A percentile compares a stretch with the other conserved stretches of the same genome.
Evolutionary conservation across 1,139 yeast species (phyloP).

Genomic region (Pichia sorboxylosa): DNA sequence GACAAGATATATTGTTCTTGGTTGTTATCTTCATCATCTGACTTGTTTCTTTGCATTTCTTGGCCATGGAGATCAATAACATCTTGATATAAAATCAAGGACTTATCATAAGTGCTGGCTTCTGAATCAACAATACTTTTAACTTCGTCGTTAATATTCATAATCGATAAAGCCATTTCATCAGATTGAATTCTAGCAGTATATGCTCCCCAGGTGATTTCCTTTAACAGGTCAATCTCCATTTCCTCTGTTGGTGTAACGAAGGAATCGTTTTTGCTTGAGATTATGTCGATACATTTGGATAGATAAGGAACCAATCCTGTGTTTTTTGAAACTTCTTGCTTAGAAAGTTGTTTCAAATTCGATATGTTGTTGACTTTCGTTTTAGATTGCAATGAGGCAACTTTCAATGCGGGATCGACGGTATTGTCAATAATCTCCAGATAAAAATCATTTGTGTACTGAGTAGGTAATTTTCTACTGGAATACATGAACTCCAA

Average conservation of each 20-base stretch:
- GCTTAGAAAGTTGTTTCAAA: slow-evolving; percentile 37
- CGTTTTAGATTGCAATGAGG: slow-evolving; percentile 24
- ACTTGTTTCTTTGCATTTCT: slow-evolving; percentile 37
- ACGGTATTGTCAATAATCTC: slow-evolving; percentile 51
- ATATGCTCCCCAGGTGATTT: slow-evolving; percentile 63
- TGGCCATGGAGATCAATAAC: slow-evolving; percentile 39
- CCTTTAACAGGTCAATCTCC: slow-evolving; percentile 22
- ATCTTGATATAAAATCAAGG: slow-evolving; percentile 45
- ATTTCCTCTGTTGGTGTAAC: slow-evolving; percentile 27
- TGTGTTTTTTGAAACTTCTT: slow-evolving; percentile 27
- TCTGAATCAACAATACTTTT: slow-evolving; percentile 18
- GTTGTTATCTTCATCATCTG: slow-evolving; percentile 36
- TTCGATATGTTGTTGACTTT: slow-evolving; percentile 27
- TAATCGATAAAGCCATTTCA: slow-evolving; percentile 54
- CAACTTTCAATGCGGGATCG: slow-evolving; percentile 57
- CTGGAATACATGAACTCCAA: slow-evolving; percentile 36
- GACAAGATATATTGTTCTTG: slow-evolving; percentile 68
- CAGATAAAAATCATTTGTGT: slow-evolving; percentile 32
- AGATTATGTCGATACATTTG: slow-evolving; percentile 30
- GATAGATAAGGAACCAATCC: slow-evolving; percentile 25
- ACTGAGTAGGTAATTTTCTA: slow-evolving; percentile 11
- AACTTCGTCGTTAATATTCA: slow-evolving; percentile 26
- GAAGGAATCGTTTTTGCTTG: slow-evolving; percentile 30
- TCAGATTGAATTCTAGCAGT: slow-evolving; percentile 60
- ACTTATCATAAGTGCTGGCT: slow-evolving; percentile 32